A percentile compares a stretch with the other conserved stretches of the same genome.
These are phyloP conservation scores for Sarocladiaceae sp. DNA, from an alignment of 2,329 filamentous ascomycete species.

Conservation along the genomic window DNA sequence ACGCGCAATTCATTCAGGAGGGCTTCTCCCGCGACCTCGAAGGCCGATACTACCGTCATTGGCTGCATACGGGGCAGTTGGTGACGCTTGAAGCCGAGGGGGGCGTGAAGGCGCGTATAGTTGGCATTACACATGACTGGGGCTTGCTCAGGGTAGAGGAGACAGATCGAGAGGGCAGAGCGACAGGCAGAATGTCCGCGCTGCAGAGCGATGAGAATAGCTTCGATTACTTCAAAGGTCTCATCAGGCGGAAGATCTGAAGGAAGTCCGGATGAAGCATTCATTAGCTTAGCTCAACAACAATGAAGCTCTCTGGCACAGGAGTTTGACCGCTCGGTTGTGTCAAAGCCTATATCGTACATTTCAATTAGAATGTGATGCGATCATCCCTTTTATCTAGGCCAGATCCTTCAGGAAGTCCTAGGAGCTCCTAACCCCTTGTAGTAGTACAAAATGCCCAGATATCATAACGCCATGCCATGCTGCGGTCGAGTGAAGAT, in stretches of 20 bases:
- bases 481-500: conserved; percentile 50
- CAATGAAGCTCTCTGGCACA: too few relatives aligned
- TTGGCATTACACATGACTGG: conserved; percentile 89
- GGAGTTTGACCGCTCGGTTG: too few relatives aligned
- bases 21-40: conserved; percentile 74
- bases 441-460: conserved; percentile 9
- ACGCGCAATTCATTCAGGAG: conserved; percentile 63
- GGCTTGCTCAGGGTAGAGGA: conserved; percentile 83
- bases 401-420: conserved; percentile 22
- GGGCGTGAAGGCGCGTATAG: conserved; percentile 66
- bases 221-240: conserved; percentile 91
- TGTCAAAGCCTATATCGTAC: too few relatives aligned
- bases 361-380: conserved; percentile 6
- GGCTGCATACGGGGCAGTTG: conserved; percentile 73
- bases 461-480: conserved; percentile 40
- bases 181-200: conserved; percentile 72
- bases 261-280: too few relatives aligned
- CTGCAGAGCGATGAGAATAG: conserved; percentile 96
- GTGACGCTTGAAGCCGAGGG: conserved; percentile 75
- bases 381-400: conserved; percentile 22
- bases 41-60: conserved; percentile 69
- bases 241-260: conserved; percentile 69
- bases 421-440: conserved; percentile 19
- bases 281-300: too few relatives aligned
- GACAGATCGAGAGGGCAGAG: conserved; percentile 62